Base-by-base conservation (phyloP, 2,329 filamentous ascomycete species). In the Huntiella decipiens region DNA sequence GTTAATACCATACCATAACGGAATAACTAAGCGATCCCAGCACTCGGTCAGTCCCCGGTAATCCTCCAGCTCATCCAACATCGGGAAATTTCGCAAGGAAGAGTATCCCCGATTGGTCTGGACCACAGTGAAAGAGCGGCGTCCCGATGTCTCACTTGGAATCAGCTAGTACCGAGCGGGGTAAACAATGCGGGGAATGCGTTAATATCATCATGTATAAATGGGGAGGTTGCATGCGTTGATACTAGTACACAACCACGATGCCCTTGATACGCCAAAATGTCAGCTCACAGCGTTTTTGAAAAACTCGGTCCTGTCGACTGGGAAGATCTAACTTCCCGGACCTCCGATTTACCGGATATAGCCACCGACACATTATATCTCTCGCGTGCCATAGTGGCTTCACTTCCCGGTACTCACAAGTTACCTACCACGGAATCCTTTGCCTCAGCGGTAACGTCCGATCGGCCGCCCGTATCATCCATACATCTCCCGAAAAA, bases 301-400 rank as follows among this genome's bases (percentile, higher is more conserved):
- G 64, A 67, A 57, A 64, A 66, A 33, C 66, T 82, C 35, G 64
- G 65, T 32, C 72, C 74, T 8, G 62, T 70, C 49, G 62, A 70
- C 38, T 78, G 72, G 68, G 58, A 65, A 32, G 60, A 61, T 53
- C 52, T 65, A 44, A 54, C 62, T 51, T 57, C 61, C 17, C 62
- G 72, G 10, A 19, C 47, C 1, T 11, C 36, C 40, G 62, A 68
- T 48, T 66, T 78, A 36, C 61, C 66, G 15, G 54, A 63, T 5
- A 77, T 76, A 56, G 60, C 81, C 37, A 56, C 63, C 47, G 62
- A 67, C 37, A 73, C 80, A 49, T 82, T 88, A 57, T 63, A 63
- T 22, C 70, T 80, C 50, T 75, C 76, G 15, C 79, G 85, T 55
- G 65, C 79, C 13, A 71, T 92, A 47, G 66, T 82, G 54, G 82